Evolutionary conservation across 2,329 filamentous ascomycete genomes (phyloP), one percentile per base, ranked within the genome.

Genomic region (Neonectria faginata): DNA sequence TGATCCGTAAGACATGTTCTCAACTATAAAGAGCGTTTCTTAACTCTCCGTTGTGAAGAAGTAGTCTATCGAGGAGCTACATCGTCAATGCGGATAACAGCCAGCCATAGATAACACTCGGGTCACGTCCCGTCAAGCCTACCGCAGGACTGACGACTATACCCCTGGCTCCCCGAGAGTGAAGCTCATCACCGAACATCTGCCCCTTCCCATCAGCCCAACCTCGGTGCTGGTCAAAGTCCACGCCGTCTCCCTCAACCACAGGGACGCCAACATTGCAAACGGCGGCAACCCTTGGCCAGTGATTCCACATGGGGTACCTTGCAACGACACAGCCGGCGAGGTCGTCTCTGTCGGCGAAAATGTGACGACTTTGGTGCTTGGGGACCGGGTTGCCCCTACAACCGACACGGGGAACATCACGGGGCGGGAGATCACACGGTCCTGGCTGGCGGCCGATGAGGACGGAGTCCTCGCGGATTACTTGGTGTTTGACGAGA

Each of bases 361-460:
- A 0, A 73, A 71, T 29, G 79, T 80, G 14, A 73, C 64, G 14
- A 42, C 62, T 2, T 67, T 82, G 9, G 58, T 41, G 1, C 47
- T 77, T 3, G 80, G 81, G 0, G 79, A 82, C 52, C 72, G 77
- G 0, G 81, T 79, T 6, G 71, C 75, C 2, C 79, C 80, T 4
- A 78, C 78, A 5, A 77, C 71, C n/a, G 78, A 81, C 59, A 79
- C 79, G 0, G 74, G 79, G 57, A 77, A 80, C 63, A 69, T 83
- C 4, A 81, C 79, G 0, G 79, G 77, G 0, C 75, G 78, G 8
- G 76, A 80, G 42, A 51, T 70, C 7, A 74, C 67, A 1, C 69
- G 81, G 22, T 79, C 78, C 2, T 83, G 81, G 81, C 72, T 83
- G 5, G 81, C 80, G 2, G 80, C 79, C 0, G 75, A 84, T 58